Percentiles rank a stretch among this genome's conserved stretches.
phyloP scores from a whole-genome alignment of 2,329 filamentous ascomycete species.

The Ascochyta viciae-villosae region DNA sequence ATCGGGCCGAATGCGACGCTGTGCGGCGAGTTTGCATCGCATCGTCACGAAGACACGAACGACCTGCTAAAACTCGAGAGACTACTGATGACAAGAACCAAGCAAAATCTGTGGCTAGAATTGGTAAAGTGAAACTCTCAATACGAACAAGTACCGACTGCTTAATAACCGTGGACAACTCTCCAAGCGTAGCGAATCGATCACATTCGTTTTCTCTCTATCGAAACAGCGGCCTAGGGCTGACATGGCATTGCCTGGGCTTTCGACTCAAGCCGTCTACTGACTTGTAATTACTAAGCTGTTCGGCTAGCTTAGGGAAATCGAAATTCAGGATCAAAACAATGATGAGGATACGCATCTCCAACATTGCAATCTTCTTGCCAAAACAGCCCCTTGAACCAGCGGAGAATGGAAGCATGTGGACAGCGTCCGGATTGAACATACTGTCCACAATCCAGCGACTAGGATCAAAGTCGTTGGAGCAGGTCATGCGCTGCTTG shows the following conservation, averaged over 20 bases:
- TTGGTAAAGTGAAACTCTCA: too few species aligned
- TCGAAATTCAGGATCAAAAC: constrained; percentile 12
- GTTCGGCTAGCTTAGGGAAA: constrained; percentile 1
- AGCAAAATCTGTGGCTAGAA: too few species aligned
- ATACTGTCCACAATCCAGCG: constrained; percentile 42
- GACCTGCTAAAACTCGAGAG: too few species aligned
- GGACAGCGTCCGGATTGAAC: constrained; percentile 24
- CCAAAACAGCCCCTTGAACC: constrained; percentile 18
- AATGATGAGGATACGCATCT: constrained; percentile 12
- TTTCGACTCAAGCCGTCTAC: constrained; percentile 7
- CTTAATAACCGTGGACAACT: too few species aligned
- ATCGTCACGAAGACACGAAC: too few species aligned
- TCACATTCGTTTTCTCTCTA: neutral
- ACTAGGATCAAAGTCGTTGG: constrained; percentile 34
- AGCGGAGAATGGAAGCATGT: constrained; percentile 15
- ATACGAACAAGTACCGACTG: too few species aligned
- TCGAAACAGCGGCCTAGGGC: neutral
- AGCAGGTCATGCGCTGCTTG: too few species aligned
- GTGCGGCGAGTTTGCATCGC: too few species aligned
- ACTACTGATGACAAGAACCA: too few species aligned
- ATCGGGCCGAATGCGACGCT: too few species aligned
- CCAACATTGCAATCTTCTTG: constrained; percentile 14
- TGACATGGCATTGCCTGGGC: neutral
- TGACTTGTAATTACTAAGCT: constrained; percentile 9
- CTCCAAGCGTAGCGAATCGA: too few species aligned